A percentile compares a stretch with the other conserved stretches of the same genome.
These are phyloP conservation scores for Scutellaria minor DNA, from an alignment of 257 asterid genomes.

Conservation along the genomic window DNA sequence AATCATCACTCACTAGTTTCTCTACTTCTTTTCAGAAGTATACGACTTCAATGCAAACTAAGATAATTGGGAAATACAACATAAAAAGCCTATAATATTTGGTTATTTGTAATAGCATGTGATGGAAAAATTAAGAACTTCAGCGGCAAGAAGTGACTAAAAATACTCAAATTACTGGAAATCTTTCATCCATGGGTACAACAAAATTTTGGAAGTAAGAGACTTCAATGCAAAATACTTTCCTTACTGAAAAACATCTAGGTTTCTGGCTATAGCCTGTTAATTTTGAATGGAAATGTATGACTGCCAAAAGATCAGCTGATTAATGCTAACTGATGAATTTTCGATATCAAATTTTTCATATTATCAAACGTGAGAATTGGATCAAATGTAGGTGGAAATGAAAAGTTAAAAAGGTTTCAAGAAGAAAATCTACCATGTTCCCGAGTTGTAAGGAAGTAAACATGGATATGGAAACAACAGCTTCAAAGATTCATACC, in stretches of 20 bases:
- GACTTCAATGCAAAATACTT: no score
- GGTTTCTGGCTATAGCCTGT: no score
- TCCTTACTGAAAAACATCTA: no score
- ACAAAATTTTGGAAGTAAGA: no score
- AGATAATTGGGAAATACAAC: background rate
- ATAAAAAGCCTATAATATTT: background rate
- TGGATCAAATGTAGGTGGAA: conserved; percentile 20
- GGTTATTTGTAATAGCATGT: background rate
- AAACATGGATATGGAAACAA: background rate
- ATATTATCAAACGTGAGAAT: background rate
- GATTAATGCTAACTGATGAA: no score
- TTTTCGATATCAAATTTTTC: background rate
- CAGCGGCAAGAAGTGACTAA: background rate
- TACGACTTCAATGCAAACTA: background rate
- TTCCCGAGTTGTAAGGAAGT: background rate
- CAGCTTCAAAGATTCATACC: conserved; percentile 49
- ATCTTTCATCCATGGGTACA: no score
- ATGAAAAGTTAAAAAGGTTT: background rate
- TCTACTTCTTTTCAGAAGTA: no score
- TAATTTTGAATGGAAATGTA: no score
- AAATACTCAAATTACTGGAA: no score
- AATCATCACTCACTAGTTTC: background rate
- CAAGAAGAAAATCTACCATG: background rate
- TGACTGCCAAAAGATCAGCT: no score
- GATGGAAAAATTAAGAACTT: background rate